Base-by-base conservation (phyloP, 805 yeast species). In the Metschnikowia baotianmanensis region DNA sequence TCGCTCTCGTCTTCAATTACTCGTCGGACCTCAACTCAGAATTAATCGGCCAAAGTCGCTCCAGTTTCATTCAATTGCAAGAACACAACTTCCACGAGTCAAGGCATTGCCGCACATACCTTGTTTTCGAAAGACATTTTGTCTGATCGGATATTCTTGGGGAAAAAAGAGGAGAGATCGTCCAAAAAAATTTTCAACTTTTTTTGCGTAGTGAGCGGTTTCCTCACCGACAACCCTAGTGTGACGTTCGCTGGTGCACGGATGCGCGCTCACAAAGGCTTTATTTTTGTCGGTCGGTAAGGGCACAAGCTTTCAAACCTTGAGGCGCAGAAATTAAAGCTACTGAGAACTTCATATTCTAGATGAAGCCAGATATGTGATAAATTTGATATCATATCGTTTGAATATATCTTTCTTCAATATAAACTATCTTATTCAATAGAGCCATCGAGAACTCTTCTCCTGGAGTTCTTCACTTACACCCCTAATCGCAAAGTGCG, bases 41-140 rank as follows among this genome's bases (percentile, higher is more conserved):
- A 29, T 6, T 9, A 15, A n/a, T 7, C 34, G 9, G 13, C 10
- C 4, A 16, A 8, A 9, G 4, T 10, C 11, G 21, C 31, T 20
- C 21, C 3, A 12, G 6, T 8, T 24, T 18, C 25, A 16, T 24
- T 24, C 34, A 36, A 27, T 34, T 13, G 38, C 38, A n/a, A 8
- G 20, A 12, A 12, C 17, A 13, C n/a, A 24, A 6, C 24, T 7
- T 35, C 15, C 24, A 27, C 19, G 18, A 4, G 7, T 24, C 16
- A 18, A 13, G 26, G 31, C 20, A n/a, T 11, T 18, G 13, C n/a
- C 3, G 11, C 16, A 67, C 75, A 57, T 69, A 69, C 75, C 65
- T 69, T 69, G 65, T 69, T 69, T 58, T 67, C 71, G 56, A 69
- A 69, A 53, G 75, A 69, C 75, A 69, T 69, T 36, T 47, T 59